Conservation (phyloP, 192 early-diverging fungal genomes). For the Linnemannia hyalina region DNA sequence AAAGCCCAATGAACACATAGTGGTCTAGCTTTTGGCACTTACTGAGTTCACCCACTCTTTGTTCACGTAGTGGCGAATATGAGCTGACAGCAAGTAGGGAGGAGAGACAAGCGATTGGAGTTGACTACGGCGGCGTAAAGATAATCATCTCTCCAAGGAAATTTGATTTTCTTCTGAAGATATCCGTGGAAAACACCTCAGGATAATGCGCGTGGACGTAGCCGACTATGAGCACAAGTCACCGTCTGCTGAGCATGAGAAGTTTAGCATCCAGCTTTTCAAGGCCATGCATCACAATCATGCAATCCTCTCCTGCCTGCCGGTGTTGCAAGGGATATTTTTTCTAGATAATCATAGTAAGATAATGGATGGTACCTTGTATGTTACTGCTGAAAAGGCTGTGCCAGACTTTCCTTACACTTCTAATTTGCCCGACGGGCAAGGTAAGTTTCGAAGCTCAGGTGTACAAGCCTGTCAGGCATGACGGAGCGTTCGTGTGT, state of each 20-base stretch:
- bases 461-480: background rate
- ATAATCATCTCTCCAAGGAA: background rate
- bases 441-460: background rate
- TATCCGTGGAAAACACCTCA: background rate
- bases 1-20: background rate
- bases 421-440: background rate
- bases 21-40: background rate
- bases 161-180: background rate
- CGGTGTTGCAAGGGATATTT: background rate
- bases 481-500: no score
- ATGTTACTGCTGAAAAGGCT: background rate
- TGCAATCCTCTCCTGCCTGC: background rate
- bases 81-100: background rate
- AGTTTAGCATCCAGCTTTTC: background rate
- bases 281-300: background rate
- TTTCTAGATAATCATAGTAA: background rate
- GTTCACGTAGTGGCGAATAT: background rate
- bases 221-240: conserved; percentile 8
- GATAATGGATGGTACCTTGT: background rate
- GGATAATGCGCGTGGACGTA: background rate
- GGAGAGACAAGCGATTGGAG: background rate
- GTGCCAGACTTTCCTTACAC: background rate
- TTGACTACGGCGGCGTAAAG: background rate
- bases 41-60: background rate
- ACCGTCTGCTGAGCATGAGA: background rate